Base-by-base conservation (phyloP, 2,329 filamentous ascomycete genomes). In the Diplodia sapinea region DNA sequence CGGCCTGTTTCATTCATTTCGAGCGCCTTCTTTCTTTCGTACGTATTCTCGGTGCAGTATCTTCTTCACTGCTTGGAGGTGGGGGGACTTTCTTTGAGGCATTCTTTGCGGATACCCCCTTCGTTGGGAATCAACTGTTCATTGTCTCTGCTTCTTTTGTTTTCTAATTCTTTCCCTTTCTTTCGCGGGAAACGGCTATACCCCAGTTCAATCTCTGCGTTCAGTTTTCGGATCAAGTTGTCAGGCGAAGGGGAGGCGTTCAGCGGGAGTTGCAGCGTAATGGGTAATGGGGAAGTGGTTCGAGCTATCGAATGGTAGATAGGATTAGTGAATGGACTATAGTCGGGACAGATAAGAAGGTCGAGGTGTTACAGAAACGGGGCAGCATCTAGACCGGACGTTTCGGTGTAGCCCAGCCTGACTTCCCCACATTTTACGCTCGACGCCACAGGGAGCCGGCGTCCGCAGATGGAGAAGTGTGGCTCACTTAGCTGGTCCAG, bases 81-180 rank as follows among this genome's bases (percentile, higher is more conserved):
- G 20, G 40, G 31, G 57, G 49, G 8, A 23, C 57, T 33, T 62
- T 59, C 55, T 11, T 36, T 62, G 57, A 33, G 7, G n/a, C 40
- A 33, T 62, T 33, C 29, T 62, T 62, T 26, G 26, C 15, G 13
- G 26, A 43, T 62, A 62, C 31, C 29, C 33, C 15, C 17, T 62
- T n/a, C 57, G 47, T 62, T 62, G 57, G 43, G 15, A n/a, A 36
- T 29, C n/a, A 23, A 56, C 11, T 36, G 52, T 55, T 55, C n/a
- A 33, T 36, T 20, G 52, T n/a, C 31, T 55, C 31, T 36, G 29
- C 40, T 43, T 29, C 29, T 54, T 33, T 33, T 26, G 23, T 26
- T 26, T 2, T 26, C 23, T 4, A 12, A 13, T 23, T 36, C 15
- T 11, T 49, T 49, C 13, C 12, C 20, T 12, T n/a, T 36, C 40